phyloP scores from a whole-genome alignment of 2,329 filamentous ascomycete species.

The Arthrobotrys musiformis region DNA sequence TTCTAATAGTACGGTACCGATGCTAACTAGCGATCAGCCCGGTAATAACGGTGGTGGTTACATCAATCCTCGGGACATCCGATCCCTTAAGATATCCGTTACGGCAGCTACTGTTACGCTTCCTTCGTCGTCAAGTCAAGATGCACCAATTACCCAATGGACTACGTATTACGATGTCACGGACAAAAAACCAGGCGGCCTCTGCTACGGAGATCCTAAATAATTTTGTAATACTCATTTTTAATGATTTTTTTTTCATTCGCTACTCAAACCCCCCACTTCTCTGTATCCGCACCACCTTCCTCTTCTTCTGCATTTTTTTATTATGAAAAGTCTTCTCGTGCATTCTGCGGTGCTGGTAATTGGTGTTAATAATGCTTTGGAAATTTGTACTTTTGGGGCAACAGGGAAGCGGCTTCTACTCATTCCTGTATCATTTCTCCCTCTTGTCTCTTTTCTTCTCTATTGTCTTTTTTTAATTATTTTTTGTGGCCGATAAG shows the following conservation, averaged over 20 bases:
- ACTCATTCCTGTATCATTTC: not conserved
- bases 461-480: not conserved
- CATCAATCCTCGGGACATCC: conserved; percentile 22
- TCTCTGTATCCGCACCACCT: not conserved
- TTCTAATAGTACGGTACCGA: not conserved
- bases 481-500: not conserved
- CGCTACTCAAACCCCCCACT: not conserved
- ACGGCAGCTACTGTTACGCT: conserved; percentile 44
- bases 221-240: conserved; percentile 5
- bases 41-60: conserved; percentile 1
- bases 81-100: conserved; percentile 43
- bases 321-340: not conserved
- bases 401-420: not conserved
- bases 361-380: not conserved
- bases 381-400: not conserved
- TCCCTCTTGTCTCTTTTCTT: not conserved
- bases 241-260: not conserved
- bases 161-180: conserved; percentile 48
- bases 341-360: not conserved
- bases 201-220: conserved; percentile 29
- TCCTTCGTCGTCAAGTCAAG: conserved; percentile 1
- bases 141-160: conserved; percentile 24
- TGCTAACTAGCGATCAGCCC: conserved; percentile 19
- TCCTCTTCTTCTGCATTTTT: not conserved
- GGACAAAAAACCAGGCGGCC: conserved; percentile 40